Base-by-base conservation (phyloP, 2,329 filamentous ascomycete species). In the Teratosphaeria zuluensis region DNA sequence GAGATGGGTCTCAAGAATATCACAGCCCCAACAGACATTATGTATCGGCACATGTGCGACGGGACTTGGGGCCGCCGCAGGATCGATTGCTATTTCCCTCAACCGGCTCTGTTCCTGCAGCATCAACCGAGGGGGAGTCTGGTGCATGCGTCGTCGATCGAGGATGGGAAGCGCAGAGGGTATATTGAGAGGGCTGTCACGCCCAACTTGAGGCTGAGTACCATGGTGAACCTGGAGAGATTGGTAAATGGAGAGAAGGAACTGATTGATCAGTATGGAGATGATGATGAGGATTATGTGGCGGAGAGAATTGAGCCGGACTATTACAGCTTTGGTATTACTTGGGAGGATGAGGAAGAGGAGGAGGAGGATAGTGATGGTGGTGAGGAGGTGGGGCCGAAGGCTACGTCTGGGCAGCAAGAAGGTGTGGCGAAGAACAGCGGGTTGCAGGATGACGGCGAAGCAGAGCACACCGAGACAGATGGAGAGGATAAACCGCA, bases 31-130 rank as follows among this genome's bases (percentile, higher is more conserved):
- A 76, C 74, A 61, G 70, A 74, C 51, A 65, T 69, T 32, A 68
- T 69, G 66, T 57, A 73, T 9, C 57, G 65, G 16, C 62, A 70
- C 14, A 62, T 74, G 48, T 66, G 70, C 59, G 66, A 72, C 54
- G 65, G 67, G 33, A 57, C 63, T 16, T 56, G 69, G 42, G 71
- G 61, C 14, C 63, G 68, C 9, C 54, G 57, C 51, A 58, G 73
- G 58, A 70, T 75, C 56, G 72, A 69, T 52, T 75, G 78, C 67
- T 51, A 81, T 60, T 72, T 73, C 0, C 69, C 73, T 1, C 71
- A 74, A 59, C 79, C 78, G 0, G 69, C 72, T 32, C 65, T 81
- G 2, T 78, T 82, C 64, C 73, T 77, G n/a, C 76, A 78, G 16
- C 76, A 80, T 60, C 70, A 75, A 1, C 65, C 73, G 0, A 71